Evolutionary conservation across 176 grass and related monocot genomes (phyloP).

Genomic region (Typha latifolia): DNA sequence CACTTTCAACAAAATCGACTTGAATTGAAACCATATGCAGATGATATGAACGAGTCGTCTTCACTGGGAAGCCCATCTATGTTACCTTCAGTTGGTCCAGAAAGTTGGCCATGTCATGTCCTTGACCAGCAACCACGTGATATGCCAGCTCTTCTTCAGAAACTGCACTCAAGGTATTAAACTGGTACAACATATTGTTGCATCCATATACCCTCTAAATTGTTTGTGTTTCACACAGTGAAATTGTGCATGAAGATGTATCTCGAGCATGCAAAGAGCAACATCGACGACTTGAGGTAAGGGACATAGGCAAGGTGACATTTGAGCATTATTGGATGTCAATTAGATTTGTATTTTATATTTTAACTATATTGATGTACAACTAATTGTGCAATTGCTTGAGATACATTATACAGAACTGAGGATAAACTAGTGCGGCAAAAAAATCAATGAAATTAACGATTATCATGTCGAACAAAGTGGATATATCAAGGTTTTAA

Average conservation of each 20-base stretch:
- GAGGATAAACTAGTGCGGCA: too few relatives aligned
- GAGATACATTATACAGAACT: too few relatives aligned
- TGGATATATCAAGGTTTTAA: too few relatives aligned
- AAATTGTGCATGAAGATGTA: conserved; percentile 81
- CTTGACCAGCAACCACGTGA: conserved; percentile 89
- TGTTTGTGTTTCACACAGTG: conserved; percentile 42
- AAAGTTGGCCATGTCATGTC: conserved; percentile 84
- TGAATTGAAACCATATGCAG: conserved; percentile 62
- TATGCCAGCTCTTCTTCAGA: conserved; percentile 85
- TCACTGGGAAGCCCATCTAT: conserved; percentile 28
- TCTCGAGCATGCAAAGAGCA: conserved; percentile 82
- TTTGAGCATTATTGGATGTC: not conserved
- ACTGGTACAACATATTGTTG: conserved; percentile 1
- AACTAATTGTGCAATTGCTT: too few relatives aligned
- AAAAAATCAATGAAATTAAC: too few relatives aligned
- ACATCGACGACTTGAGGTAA: conserved; percentile 91
- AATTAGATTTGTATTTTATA: not conserved
- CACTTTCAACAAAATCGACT: conserved; percentile 53
- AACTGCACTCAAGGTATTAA: conserved; percentile 85
- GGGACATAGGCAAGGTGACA: not conserved
- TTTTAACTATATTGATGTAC: too few relatives aligned
- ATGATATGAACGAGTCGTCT: conserved; percentile 56
- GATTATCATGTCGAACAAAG: too few relatives aligned
- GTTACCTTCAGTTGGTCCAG: conserved; percentile 35
- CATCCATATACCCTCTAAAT: conserved; percentile 8